phyloP scores from a whole-genome alignment of 176 grass and related monocot species.

The Bonia amplexicaulis region DNA sequence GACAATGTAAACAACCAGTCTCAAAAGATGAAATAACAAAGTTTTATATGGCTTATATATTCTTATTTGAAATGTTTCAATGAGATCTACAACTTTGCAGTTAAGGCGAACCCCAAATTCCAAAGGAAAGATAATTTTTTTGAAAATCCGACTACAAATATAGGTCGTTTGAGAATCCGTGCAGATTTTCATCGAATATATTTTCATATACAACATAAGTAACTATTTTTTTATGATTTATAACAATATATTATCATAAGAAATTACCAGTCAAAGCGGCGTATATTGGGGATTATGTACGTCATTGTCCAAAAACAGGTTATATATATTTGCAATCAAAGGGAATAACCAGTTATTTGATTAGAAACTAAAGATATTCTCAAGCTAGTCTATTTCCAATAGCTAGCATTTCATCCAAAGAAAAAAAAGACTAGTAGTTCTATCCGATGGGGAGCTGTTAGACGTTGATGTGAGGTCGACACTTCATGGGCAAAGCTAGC shows the following conservation, averaged over 20 bases:
- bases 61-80: too few relatives aligned
- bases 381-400: background rate
- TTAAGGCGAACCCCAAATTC: too few relatives aligned
- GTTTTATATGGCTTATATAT: too few relatives aligned
- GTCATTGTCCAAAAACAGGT: background rate
- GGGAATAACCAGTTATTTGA: background rate
- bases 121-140: too few relatives aligned
- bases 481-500: background rate
- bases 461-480: conserved; percentile 7
- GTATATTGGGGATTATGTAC: background rate
- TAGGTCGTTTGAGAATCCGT: background rate
- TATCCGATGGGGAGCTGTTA: background rate
- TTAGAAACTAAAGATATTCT: background rate
- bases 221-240: background rate
- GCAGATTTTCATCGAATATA: background rate
- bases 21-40: too few relatives aligned
- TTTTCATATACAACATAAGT: background rate
- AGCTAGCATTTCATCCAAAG: background rate
- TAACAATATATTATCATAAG: background rate
- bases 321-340: background rate
- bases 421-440: background rate
- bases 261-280: background rate
- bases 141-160: background rate
- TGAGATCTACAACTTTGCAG: too few relatives aligned
- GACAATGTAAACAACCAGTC: too few relatives aligned